Conservation (phyloP, 1,284 basidiomycete species). For the Ceratobasidium theobromae region DNA sequence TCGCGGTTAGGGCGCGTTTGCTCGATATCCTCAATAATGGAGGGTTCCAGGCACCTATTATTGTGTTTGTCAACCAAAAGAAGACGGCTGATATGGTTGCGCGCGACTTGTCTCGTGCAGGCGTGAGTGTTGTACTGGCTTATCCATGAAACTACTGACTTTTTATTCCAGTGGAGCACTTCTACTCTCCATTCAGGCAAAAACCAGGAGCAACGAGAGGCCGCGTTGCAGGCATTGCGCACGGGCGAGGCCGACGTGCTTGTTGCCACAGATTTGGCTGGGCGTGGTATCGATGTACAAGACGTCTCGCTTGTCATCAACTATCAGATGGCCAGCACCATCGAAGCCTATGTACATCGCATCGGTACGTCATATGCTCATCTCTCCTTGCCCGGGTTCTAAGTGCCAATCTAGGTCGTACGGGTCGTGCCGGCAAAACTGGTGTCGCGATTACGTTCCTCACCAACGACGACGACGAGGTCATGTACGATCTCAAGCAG, state of each 20-base stretch:
- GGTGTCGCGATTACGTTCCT: constrained; percentile 95
- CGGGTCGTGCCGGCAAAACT: constrained; percentile 94
- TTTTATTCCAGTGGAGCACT: constrained; percentile 67
- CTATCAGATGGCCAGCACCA: constrained; percentile 94
- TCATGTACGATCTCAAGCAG: constrained; percentile 94
- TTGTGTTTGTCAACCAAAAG: constrained; percentile 99
- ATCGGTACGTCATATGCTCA: constrained; percentile 63
- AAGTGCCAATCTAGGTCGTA: constrained; percentile 63
- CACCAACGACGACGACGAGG: constrained; percentile 93
- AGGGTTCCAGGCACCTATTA: constrained; percentile 85
- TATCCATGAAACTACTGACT: background rate
- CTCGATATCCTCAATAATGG: constrained; percentile 89
- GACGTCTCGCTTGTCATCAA: constrained; percentile 96
- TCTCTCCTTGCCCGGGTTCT: constrained; percentile 1
- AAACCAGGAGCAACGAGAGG: constrained; percentile 95
- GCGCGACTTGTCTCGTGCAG: constrained; percentile 84
- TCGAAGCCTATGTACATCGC: constrained; percentile 96
- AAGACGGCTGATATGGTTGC: constrained; percentile 97
- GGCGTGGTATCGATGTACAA: constrained; percentile 97
- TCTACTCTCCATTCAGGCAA: constrained; percentile 96
- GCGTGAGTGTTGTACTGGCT: constrained; percentile 51
- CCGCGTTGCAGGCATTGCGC: constrained; percentile 81
- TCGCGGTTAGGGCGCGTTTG: constrained; percentile 62
- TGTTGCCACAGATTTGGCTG: constrained; percentile 96
- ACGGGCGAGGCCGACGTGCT: constrained; percentile 82